Evolutionary conservation across 305 asterid species (phyloP), one percentile per base, ranked within the genome.

Genomic region (Solanum hybrid): DNA sequence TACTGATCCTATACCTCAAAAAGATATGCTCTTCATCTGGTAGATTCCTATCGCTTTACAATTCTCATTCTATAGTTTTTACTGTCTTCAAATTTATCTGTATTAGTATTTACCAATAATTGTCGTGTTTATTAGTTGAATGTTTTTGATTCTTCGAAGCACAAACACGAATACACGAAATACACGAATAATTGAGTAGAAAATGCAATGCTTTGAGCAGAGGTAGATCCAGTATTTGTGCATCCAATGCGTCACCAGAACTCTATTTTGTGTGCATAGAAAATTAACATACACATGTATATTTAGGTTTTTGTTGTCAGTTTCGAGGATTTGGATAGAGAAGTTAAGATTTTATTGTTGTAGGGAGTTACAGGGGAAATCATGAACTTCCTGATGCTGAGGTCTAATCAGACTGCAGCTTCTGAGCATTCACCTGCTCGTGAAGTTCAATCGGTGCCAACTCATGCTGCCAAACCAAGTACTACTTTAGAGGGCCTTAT

Each of bases 331-430:
- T 92, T 88, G 91, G 94, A 85, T 85, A 56, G 20, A 11, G 87
- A 31, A 85, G 46, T 9, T 56, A 85, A 32, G 26, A 56, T 51
- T 34, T 56, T 51, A 60, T 78, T 24, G 17, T 38, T 56, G 87
- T 40, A 88, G 87, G 90, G 64, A 46, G 34, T 32, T 34, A 32
- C 56, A 77, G 88, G 92, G 31, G 91, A 88, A 88, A 94, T 92
- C 86, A 97, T 97, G 99, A 96, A 97, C 90, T 96, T 97, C 91
- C 88, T 96, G 94, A 94, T 94, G 96, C 94, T 93, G 97, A 95
- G 98, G 95, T 94, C 98, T 81, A 93, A 91, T 93, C 99, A 93
- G 95, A 91, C 94, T 92, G 93, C 96, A 92, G 94, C 94, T 91
- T 93, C 90, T 80, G 95, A 91, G 90, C 93, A 88, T 64, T 93